Evolutionary conservation across 192 early-diverging fungal species (phyloP).

Genomic region (Dispira simplex): DNA sequence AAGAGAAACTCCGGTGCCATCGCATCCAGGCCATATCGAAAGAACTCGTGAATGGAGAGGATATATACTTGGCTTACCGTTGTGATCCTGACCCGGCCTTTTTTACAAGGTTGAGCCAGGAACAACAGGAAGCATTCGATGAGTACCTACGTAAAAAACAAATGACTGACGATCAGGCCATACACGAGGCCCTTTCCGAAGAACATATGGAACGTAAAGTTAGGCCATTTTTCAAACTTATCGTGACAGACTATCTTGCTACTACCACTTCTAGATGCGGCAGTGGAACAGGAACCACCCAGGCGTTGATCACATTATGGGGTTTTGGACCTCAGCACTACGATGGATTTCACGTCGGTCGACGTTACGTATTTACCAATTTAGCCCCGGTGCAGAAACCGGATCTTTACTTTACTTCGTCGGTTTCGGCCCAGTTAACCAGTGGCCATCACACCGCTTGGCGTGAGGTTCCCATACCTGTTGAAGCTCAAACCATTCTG

Average conservation of each 20-base stretch:
- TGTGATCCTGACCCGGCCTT: background rate
- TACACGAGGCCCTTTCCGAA: background rate
- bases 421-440: background rate
- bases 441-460: background rate
- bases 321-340: background rate
- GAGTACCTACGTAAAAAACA: background rate
- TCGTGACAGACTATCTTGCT: background rate
- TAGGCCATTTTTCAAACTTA: background rate
- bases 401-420: no score
- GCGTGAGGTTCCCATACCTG: background rate
- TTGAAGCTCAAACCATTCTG: background rate
- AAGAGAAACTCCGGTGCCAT: background rate
- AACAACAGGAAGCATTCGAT: background rate
- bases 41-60: background rate
- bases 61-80: background rate
- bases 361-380: background rate
- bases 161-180: background rate
- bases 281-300: background rate
- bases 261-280: background rate
- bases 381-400: background rate
- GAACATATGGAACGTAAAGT: background rate
- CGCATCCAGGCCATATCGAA: background rate
- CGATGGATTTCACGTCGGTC: background rate
- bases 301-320: slow-evolving; percentile 6
- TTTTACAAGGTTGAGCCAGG: background rate